phyloP scores from a whole-genome alignment of 2,329 filamentous ascomycete species.

The Ilyonectria mors-panacis region DNA sequence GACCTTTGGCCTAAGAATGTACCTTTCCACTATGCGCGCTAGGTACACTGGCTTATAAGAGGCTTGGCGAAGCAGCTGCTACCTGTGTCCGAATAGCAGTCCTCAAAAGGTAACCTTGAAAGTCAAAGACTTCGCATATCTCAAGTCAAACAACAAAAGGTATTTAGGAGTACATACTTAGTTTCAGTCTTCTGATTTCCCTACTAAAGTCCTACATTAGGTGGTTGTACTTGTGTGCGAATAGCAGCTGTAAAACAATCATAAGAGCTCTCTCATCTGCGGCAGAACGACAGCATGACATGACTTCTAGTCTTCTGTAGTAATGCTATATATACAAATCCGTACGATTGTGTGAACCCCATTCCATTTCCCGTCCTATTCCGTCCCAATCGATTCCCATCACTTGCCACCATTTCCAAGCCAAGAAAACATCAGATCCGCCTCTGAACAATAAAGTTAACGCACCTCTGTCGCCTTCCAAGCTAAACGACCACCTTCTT shows the following conservation, averaged over 20 bases:
- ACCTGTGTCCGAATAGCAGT: too few relatives aligned
- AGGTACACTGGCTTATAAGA: too few relatives aligned
- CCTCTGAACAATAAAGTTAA: slow-evolving; percentile 17
- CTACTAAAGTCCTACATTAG: too few relatives aligned
- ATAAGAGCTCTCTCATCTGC: background rate
- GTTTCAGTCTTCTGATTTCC: too few relatives aligned
- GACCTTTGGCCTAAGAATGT: too few relatives aligned
- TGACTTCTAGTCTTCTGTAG: slow-evolving; percentile 1
- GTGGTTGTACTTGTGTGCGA: background rate
- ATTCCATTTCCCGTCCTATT: background rate
- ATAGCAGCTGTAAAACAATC: background rate
- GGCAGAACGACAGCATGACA: slow-evolving; percentile 5
- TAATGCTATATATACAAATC: slow-evolving; percentile 20
- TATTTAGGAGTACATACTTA: too few relatives aligned
- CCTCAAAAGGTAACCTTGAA: too few relatives aligned
- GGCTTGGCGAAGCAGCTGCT: too few relatives aligned
- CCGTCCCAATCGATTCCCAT: background rate
- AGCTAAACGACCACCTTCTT: slow-evolving; percentile 12
- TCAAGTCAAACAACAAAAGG: too few relatives aligned
- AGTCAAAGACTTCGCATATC: too few relatives aligned
- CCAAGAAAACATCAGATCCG: slow-evolving; percentile 16
- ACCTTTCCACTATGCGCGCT: too few relatives aligned
- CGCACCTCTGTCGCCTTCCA: slow-evolving; percentile 4
- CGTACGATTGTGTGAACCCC: background rate
- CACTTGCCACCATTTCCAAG: slow-evolving; percentile 14